phyloP scores from a whole-genome alignment of 176 grass and related monocot species.

The Phoenix roebelenii region DNA sequence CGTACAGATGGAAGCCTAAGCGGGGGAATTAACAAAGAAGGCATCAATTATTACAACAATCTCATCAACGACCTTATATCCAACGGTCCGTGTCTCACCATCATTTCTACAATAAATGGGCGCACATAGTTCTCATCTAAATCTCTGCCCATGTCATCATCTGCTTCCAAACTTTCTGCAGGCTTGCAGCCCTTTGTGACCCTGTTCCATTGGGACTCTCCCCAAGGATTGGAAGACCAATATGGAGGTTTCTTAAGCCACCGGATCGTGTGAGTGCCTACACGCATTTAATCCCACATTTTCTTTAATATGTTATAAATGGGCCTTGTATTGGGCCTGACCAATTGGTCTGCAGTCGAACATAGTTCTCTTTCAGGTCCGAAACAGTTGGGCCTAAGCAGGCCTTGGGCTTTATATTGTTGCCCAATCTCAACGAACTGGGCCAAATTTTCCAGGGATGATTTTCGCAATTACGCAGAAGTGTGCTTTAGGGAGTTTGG shows the following conservation, averaged over 20 bases:
- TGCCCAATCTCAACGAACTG: not conserved
- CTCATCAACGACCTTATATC: slow-evolving; percentile 46
- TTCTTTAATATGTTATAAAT: too few relatives aligned
- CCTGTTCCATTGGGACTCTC: slow-evolving; percentile 70
- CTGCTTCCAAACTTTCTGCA: slow-evolving; percentile 3
- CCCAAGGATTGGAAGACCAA: slow-evolving; percentile 50
- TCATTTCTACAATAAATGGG: not conserved
- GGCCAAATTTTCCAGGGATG: slow-evolving; percentile 33
- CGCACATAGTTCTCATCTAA: not conserved
- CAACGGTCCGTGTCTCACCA: slow-evolving; percentile 13
- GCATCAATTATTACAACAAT: slow-evolving; percentile 52
- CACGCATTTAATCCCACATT: too few relatives aligned
- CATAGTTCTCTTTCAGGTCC: too few relatives aligned
- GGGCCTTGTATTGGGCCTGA: too few relatives aligned
- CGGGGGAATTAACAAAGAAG: slow-evolving; percentile 51
- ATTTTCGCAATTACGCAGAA: slow-evolving; percentile 41
- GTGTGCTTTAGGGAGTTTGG: slow-evolving; percentile 70
- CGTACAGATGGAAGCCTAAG: slow-evolving; percentile 34
- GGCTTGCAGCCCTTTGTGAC: slow-evolving; percentile 55
- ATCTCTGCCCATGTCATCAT: too few relatives aligned
- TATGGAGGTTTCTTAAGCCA: slow-evolving; percentile 66
- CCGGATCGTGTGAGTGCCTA: slow-evolving; percentile 31
- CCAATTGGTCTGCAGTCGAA: too few relatives aligned
- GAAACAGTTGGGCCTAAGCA: too few relatives aligned
- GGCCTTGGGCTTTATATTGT: not conserved